Conservation (phyloP, 2,329 filamentous ascomycete genomes). For the Xylaria sp. region DNA sequence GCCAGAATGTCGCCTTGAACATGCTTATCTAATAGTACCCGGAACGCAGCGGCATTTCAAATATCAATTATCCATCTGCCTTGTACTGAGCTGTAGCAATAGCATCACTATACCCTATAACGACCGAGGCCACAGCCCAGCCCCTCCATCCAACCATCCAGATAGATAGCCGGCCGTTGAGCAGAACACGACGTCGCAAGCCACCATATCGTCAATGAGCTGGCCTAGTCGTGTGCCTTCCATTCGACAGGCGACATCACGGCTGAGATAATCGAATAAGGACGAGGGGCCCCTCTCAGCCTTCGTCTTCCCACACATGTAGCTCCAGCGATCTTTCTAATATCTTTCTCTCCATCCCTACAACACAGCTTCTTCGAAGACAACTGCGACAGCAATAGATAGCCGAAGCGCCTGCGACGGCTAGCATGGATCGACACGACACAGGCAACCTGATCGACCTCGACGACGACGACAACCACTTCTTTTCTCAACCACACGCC, state of each 20-base stretch:
- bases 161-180: background rate
- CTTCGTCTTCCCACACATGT: background rate
- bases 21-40: background rate
- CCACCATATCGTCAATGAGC: constrained; percentile 5
- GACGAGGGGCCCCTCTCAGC: background rate
- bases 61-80: constrained; percentile 14
- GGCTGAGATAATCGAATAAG: background rate
- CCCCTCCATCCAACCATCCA: constrained; percentile 25
- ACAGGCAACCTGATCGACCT: constrained; percentile 49
- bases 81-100: too few species aligned
- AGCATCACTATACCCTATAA: background rate
- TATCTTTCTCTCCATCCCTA: background rate
- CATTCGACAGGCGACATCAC: background rate
- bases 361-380: background rate
- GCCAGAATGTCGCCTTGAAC: background rate
- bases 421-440: constrained; percentile 44
- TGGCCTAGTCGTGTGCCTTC: background rate
- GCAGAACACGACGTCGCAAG: constrained; percentile 37
- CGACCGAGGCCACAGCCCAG: background rate
- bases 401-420: background rate
- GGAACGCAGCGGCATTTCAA: background rate
- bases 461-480: constrained; percentile 41
- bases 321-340: background rate
- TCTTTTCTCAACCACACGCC: constrained; percentile 34
- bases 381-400: background rate